phyloP scores from a whole-genome alignment of 2,329 filamentous ascomycete species.

The Exophiala viscosa region DNA sequence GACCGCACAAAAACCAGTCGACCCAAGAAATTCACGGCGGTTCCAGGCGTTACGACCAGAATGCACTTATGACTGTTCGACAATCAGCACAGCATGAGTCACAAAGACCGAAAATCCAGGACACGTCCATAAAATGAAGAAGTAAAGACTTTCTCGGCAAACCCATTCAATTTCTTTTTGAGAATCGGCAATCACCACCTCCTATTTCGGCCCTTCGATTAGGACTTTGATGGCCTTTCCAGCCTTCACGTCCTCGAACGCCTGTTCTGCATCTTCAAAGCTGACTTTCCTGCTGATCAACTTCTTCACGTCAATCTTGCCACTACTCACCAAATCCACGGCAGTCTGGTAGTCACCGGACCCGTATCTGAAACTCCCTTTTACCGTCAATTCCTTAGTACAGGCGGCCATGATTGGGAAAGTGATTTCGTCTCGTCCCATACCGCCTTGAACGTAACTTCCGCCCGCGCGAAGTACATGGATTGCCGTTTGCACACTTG shows the following conservation, averaged over 20 bases:
- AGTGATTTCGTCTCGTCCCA: conserved; percentile 81
- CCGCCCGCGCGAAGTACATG: conserved; percentile 69
- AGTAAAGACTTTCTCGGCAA: too few species aligned
- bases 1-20: too few species aligned
- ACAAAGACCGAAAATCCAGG: too few species aligned
- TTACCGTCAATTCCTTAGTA: conserved; percentile 80
- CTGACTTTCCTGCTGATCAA: conserved; percentile 73
- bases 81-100: too few species aligned
- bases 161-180: too few species aligned
- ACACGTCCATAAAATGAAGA: too few species aligned
- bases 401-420: conserved; percentile 92
- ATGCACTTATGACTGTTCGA: too few species aligned
- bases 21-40: too few species aligned
- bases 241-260: conserved; percentile 80
- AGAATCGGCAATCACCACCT: not conserved
- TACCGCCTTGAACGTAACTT: conserved; percentile 79
- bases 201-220: conserved; percentile 37
- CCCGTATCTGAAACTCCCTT: conserved; percentile 86
- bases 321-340: conserved; percentile 68
- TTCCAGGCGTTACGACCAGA: too few species aligned
- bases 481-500: conserved; percentile 70
- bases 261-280: conserved; percentile 78
- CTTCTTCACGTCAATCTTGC: conserved; percentile 70
- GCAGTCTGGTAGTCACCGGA: conserved; percentile 83
- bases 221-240: conserved; percentile 60